Evolutionary conservation across 2,329 filamentous ascomycete genomes (phyloP), one percentile per base, ranked within the genome.

Genomic region (Colletotrichum neosansevieriae): DNA sequence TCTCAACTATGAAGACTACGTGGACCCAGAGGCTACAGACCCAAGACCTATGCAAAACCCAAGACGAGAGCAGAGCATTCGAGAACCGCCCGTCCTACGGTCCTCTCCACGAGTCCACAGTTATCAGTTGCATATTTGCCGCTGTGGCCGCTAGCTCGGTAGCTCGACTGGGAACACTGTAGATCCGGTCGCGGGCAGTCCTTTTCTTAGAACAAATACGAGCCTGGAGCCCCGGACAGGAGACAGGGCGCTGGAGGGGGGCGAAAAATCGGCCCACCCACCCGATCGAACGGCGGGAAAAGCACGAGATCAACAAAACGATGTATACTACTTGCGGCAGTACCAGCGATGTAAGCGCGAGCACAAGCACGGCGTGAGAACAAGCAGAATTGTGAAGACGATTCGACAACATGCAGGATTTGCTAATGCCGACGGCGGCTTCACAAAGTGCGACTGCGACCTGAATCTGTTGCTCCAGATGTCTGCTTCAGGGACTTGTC

Each of bases 151-250:
- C 24, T 36, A 63, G 19, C 15, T 15, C 29, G 13, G 19, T 40
- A 36, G 29, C 56, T 56, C 44, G 58, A 32, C 57, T 34, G 47
- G 58, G 29, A 61, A 38, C 24, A 44, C 60, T 54, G 65, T 59
- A 68, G 65, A 68, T 68, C 65, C 34, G 54, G 65, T 36, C 47
- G 32, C 17, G 61, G 61, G 32, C 53, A 32, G 65, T 65, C 60
- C 65, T 68, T 68, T 68, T 67, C 64, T 63, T 67, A 51, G 64
- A 67, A 53, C 59, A 67, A 67, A 67, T 67, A 67, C 63, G 63
- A 63, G 63, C 58, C 42, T 54, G 50, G 50, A 32, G 24, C 62
- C 40, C 34, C 57, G 45, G 34, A 45, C 50, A 19, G 62, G 56
- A 19, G 34, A 47, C 47, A 24, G 6, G 47, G 47, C 13, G 21